These are phyloP conservation scores for Ceratobasidium sp. DNA, from an alignment of 1,284 basidiomycete genomes.

Conservation along the genomic window DNA sequence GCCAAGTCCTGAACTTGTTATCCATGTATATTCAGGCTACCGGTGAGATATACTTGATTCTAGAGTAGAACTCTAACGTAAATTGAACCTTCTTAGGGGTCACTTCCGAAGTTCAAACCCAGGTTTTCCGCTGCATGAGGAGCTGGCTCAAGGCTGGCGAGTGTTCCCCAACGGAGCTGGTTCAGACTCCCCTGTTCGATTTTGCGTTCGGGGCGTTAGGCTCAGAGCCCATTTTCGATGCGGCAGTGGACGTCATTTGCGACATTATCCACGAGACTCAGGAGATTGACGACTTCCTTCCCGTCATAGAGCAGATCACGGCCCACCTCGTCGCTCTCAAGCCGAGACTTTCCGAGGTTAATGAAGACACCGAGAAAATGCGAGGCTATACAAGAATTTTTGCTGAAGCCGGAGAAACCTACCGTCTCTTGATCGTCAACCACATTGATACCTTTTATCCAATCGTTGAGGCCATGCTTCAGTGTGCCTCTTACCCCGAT, in stretches of 20 bases:
- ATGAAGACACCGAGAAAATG: slow-evolving; percentile 89
- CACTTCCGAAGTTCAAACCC: slow-evolving; percentile 82
- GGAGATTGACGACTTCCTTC: slow-evolving; percentile 95
- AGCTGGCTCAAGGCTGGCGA: slow-evolving; percentile 94
- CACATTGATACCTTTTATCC: slow-evolving; percentile 93
- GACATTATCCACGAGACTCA: slow-evolving; percentile 99
- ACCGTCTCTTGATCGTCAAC: slow-evolving; percentile 88
- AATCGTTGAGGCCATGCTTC: slow-evolving; percentile 93
- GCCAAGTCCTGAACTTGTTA: slow-evolving; percentile 81
- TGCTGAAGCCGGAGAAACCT: slow-evolving; percentile 96
- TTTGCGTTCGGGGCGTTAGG: slow-evolving; percentile 87
- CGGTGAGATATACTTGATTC: slow-evolving; percentile 67
- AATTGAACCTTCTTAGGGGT: slow-evolving; percentile 69
- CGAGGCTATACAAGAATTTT: slow-evolving; percentile 93
- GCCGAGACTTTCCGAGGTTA: slow-evolving; percentile 68
- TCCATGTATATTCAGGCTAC: slow-evolving; percentile 90
- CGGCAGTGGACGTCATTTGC: slow-evolving; percentile 91
- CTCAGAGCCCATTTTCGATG: slow-evolving; percentile 90
- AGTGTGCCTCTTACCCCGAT: slow-evolving; percentile 93
- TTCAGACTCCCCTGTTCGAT: slow-evolving; percentile 84
- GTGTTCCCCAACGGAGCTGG: slow-evolving; percentile 73
- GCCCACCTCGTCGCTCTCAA: slow-evolving; percentile 83
- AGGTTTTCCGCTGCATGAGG: slow-evolving; percentile 88
- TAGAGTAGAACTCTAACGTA: slow-evolving; percentile 8
- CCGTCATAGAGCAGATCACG: slow-evolving; percentile 87